phyloP scores from a whole-genome alignment of 805 yeast species.

The Metschnikowia drakensbergensis region DNA sequence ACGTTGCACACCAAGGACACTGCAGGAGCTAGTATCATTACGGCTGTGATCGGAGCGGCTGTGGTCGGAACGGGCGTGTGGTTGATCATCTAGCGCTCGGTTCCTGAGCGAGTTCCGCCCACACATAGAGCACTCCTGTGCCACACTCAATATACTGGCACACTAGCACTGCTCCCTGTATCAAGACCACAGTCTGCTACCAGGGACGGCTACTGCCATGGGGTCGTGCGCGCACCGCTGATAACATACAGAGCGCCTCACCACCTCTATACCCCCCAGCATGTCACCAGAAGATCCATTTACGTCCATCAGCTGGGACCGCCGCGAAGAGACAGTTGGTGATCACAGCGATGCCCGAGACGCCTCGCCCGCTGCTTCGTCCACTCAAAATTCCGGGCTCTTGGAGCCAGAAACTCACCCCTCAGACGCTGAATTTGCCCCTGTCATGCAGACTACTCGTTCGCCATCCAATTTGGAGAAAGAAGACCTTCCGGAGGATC shows the following conservation, averaged over 20 bases:
- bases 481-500: not conserved
- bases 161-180: too few relatives aligned
- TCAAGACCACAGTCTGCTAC: too few relatives aligned
- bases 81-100: conserved; percentile 11
- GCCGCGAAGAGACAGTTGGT: conserved; percentile 30
- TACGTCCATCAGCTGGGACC: conserved; percentile 57
- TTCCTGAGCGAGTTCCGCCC: too few relatives aligned
- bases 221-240: conserved; percentile 11
- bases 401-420: not conserved
- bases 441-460: not conserved
- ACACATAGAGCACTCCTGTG: too few relatives aligned
- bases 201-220: too few relatives aligned
- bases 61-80: conserved; percentile 20
- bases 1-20: conserved; percentile 19
- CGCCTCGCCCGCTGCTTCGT: not conserved
- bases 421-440: not conserved
- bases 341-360: not conserved
- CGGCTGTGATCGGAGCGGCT: conserved; percentile 49
- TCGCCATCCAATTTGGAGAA: not conserved
- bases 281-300: conserved; percentile 43
- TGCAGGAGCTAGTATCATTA: conserved; percentile 88
- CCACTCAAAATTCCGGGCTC: not conserved
- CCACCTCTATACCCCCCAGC: not conserved
- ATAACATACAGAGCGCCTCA: conserved; percentile 4
- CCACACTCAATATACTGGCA: too few relatives aligned